phyloP scores from a whole-genome alignment of 768 basidiomycete genomes.

The Trametes maxima region DNA sequence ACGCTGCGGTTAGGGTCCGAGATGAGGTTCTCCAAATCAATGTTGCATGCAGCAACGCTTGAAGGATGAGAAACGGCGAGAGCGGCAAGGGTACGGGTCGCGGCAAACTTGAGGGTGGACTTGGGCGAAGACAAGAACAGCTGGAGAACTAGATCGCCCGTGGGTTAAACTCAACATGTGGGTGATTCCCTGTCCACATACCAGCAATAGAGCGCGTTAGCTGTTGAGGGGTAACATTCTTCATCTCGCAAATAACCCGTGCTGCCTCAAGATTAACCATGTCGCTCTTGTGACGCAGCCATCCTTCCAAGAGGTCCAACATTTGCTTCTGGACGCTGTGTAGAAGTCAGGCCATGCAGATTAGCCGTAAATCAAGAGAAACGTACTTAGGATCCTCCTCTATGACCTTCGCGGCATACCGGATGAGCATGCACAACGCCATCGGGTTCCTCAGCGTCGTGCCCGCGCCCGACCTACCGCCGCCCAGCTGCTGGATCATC shows the following conservation, averaged over 20 bases:
- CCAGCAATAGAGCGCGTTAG: conserved; percentile 88
- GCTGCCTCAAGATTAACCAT: conserved; percentile 99
- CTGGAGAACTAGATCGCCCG: conserved; percentile 73
- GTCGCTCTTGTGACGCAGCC: conserved; percentile 97
- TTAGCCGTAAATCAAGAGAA: neutral
- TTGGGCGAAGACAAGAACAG: conserved; percentile 96
- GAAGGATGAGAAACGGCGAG: conserved; percentile 86
- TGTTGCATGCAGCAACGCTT: conserved; percentile 89
- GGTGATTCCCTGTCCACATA: conserved; percentile 39
- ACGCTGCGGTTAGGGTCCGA: conserved; percentile 94
- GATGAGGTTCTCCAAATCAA: conserved; percentile 96
- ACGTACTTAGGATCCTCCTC: conserved; percentile 98
- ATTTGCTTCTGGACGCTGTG: conserved; percentile 87
- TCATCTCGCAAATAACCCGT: conserved; percentile 96
- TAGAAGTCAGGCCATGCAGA: conserved; percentile 1
- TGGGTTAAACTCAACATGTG: neutral
- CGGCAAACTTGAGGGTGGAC: conserved; percentile 93
- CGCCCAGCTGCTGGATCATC: conserved; percentile 97
- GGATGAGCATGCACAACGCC: conserved; percentile 98
- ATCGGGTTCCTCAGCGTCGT: conserved; percentile 92
- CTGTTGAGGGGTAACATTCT: conserved; percentile 74
- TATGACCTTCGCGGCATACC: conserved; percentile 98
- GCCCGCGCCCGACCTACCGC: conserved; percentile 81
- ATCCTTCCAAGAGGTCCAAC: conserved; percentile 90
- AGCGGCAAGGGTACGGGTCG: conserved; percentile 90